phyloP scores from a whole-genome alignment of 169 alveolate genomes.

The Miamiensis avidus region DNA sequence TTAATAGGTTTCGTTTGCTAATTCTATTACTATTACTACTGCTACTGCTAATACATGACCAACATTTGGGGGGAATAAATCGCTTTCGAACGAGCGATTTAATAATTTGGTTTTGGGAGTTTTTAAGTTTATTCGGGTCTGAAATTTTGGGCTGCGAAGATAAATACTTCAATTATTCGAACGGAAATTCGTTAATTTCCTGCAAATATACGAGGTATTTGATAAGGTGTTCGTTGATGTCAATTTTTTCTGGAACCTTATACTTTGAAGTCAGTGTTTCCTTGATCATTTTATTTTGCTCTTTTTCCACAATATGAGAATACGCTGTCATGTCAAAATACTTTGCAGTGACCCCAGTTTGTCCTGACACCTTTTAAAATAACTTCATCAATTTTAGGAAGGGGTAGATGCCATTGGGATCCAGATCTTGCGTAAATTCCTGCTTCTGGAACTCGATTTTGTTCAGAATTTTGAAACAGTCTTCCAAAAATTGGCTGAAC shows the following conservation, averaged over 20 bases:
- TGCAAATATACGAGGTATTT: neutral
- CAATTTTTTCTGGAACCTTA: neutral
- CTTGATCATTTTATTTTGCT: neutral
- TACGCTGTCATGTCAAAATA: no score
- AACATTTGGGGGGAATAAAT: neutral
- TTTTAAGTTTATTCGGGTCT: neutral
- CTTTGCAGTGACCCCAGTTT: neutral
- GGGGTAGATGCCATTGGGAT: neutral
- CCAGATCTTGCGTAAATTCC: neutral
- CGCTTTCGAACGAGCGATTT: neutral
- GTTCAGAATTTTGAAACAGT: neutral
- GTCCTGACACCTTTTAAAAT: neutral
- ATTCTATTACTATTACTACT: neutral
- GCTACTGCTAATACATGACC: no score
- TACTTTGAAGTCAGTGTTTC: neutral
- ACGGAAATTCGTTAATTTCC: neutral
- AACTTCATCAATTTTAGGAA: neutral
- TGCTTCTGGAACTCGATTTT: neutral
- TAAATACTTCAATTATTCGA: neutral
- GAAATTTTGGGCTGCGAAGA: no score
- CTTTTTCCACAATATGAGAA: neutral
- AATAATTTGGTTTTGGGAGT: no score
- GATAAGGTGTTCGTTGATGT: neutral
- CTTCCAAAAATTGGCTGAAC: neutral
- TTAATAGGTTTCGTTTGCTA: neutral